Conservation (phyloP, 1,139 yeast species). For the Nakaseomyces glabratus region DNA sequence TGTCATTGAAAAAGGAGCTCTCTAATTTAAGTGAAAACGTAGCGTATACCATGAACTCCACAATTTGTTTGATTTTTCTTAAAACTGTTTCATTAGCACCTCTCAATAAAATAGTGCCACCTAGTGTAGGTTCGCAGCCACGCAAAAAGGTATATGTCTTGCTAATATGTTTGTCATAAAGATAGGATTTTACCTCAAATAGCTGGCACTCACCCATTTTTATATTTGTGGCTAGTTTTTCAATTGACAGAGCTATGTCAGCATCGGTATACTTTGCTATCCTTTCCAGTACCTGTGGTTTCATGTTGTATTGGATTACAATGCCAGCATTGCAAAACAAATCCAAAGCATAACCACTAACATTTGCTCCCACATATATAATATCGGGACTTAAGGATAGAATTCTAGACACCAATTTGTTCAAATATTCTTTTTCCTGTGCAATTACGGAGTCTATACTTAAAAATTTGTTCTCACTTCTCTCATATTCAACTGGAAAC, state of each 20-base stretch:
- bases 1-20: conserved; percentile 70
- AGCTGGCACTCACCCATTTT: conserved; percentile 62
- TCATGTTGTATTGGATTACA: conserved; percentile 69
- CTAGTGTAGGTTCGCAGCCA: conserved; percentile 67
- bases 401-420: conserved; percentile 72
- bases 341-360: conserved; percentile 74
- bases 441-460: conserved; percentile 77
- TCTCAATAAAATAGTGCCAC: conserved; percentile 74
- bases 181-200: conserved; percentile 63
- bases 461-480: conserved; percentile 61
- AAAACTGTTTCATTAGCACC: conserved; percentile 60
- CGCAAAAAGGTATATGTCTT: conserved; percentile 70
- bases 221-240: conserved; percentile 50
- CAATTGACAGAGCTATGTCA: conserved; percentile 64
- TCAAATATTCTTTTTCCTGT: conserved; percentile 79
- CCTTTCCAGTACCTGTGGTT: conserved; percentile 74
- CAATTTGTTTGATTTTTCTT: conserved; percentile 62
- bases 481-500: conserved; percentile 82
- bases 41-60: conserved; percentile 72
- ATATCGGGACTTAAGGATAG: conserved; percentile 71
- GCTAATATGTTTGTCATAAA: conserved; percentile 40
- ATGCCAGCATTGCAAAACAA: conserved; percentile 66
- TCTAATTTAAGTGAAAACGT: conserved; percentile 74
- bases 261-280: conserved; percentile 75
- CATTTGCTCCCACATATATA: conserved; percentile 69